Evolutionary conservation across 2,329 filamentous ascomycete species (phyloP), one percentile per base, ranked within the genome.

Genomic region (Mollisiaceae sp.): DNA sequence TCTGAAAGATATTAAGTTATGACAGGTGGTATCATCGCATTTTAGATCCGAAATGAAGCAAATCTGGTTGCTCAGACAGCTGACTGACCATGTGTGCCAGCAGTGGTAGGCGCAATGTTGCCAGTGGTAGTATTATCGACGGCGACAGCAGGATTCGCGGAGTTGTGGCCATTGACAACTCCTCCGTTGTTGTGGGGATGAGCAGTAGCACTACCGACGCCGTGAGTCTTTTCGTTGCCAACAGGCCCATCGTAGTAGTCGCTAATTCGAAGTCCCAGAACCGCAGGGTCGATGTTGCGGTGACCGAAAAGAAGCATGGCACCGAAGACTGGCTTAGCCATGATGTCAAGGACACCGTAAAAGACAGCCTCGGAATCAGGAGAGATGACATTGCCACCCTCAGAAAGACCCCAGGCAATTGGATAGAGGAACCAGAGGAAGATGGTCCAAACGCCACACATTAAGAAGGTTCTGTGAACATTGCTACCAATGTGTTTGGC

Each of bases 371-470:
- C 89, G 0, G 85, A 86, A 72, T 91, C 89, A 0, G 87, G 85
- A 1, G 87, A 77, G 59, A 91, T 89, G 67, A 89, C 77, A 70
- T 90, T 90, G 12, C 86, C 88, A 38, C 87, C 88, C 76, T 90
- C 88, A 52, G 78, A 81, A 2, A 90, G 71, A 63, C 86, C 88
- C 86, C 88, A 90, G 24, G 84, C 82, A 66, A 89, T 82, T 0
- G 88, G 88, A 75, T 91, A 91, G 32, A 89, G 72, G 69, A 86
- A 84, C 88, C 87, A 90, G 38, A 90, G 77, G 71, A 86, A 77
- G 24, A 85, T 76, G n/a, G 86, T 88, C 68, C 85, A 79, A 0
- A 80, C 78, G n/a, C 87, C 87, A 67, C 85, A 87, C 14, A 80
- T 77, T 62, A 84, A 70, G 79, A 85, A 91, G 0, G 80, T 80